phyloP scores from a whole-genome alignment of 1,284 basidiomycete species.

The Earliella scabrosa region DNA sequence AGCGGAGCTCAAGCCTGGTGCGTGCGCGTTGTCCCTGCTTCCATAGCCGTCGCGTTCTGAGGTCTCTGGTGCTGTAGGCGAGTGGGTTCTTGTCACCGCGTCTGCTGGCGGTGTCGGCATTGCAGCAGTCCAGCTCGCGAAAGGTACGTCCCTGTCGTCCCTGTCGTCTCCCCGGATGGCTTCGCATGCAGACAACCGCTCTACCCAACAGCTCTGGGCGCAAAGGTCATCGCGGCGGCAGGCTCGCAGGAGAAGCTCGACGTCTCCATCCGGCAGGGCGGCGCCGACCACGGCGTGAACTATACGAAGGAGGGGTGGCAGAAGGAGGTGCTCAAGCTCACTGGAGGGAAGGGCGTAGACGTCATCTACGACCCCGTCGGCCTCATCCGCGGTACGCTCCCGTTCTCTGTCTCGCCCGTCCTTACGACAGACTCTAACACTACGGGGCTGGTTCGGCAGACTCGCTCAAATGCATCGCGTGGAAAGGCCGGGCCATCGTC shows the following conservation, averaged over 20 bases:
- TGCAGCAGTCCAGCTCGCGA: conserved; percentile 88
- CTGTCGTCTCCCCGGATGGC: too few relatives aligned
- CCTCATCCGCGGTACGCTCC: conserved; percentile 60
- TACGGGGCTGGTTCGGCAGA: too few relatives aligned
- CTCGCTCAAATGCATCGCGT: conserved; percentile 89
- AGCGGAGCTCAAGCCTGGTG: conserved; percentile 76
- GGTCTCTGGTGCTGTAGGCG: conserved; percentile 51
- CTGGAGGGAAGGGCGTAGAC: conserved; percentile 83
- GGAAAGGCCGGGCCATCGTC: conserved; percentile 91
- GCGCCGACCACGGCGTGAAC: conserved; percentile 72
- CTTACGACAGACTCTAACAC: too few relatives aligned
- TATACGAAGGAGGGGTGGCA: conserved; percentile 76
- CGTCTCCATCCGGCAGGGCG: conserved; percentile 67
- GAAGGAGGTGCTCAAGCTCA: conserved; percentile 74
- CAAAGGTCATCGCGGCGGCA: conserved; percentile 81
- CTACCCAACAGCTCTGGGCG: conserved; percentile 79
- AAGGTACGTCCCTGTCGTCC: conserved; percentile 54
- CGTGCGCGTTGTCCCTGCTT: not conserved
- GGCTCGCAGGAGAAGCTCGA: conserved; percentile 73
- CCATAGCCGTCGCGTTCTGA: not conserved
- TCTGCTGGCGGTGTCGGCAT: conserved; percentile 95
- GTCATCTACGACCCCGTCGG: conserved; percentile 93
- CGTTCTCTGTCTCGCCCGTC: not conserved
- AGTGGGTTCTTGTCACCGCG: conserved; percentile 89
- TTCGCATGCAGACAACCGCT: too few relatives aligned